A percentile compares a stretch with the other conserved stretches of the same genome.
Evolutionary conservation across 164 flowering plant species (phyloP).

Genomic region (Chimonanthus praecox): DNA sequence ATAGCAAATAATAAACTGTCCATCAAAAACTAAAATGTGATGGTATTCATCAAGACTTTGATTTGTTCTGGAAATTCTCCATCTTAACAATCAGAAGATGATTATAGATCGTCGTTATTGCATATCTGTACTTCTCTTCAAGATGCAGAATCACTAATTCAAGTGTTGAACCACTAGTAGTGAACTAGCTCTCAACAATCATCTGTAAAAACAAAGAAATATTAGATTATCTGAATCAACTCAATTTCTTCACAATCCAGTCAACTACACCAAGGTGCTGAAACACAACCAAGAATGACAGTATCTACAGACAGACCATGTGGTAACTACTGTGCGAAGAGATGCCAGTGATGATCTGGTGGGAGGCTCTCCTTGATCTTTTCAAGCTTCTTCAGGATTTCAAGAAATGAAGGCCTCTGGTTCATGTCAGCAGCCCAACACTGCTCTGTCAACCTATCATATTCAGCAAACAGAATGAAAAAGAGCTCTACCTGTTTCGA

Average conservation of each 20-base stretch:
- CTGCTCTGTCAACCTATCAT: constrained; percentile 54
- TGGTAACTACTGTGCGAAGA: constrained; percentile 39
- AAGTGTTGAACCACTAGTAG: background rate
- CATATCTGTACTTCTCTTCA: background rate
- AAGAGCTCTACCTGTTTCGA: background rate
- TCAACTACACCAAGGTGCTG: background rate
- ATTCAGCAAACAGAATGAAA: background rate
- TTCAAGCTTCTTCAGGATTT: constrained; percentile 82
- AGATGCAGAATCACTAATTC: background rate
- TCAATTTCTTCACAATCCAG: background rate
- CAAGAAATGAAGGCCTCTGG: constrained; percentile 76
- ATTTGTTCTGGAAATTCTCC: background rate
- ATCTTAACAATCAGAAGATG: background rate
- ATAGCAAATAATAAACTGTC: background rate
- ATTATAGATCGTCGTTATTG: constrained; percentile 1
- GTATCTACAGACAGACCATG: background rate
- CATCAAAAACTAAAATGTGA: background rate
- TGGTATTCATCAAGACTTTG: background rate
- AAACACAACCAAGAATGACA: background rate
- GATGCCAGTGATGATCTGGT: constrained; percentile 71
- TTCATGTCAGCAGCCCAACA: constrained; percentile 96
- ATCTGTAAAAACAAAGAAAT: background rate
- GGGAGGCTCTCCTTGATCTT: constrained; percentile 66
- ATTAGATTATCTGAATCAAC: background rate
- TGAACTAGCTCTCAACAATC: background rate